Base-by-base conservation (phyloP, 148 eudicot genomes). In the Amaranthus hypochondriacus region DNA sequence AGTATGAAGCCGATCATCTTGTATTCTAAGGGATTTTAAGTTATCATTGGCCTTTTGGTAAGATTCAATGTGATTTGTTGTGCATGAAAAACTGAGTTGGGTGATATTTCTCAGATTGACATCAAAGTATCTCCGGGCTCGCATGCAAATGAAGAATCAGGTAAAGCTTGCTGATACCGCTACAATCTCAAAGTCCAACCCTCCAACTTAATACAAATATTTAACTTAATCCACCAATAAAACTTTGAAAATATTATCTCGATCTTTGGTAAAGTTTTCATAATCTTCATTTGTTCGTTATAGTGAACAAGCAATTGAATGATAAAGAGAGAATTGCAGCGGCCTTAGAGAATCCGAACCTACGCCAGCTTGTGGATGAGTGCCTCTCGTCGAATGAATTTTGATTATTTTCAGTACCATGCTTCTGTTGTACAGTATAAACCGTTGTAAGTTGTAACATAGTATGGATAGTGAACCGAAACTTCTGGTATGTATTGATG, bases 281-380 rank as follows among this genome's bases (percentile, higher is more conserved):
- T 46, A 15, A 43, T 6, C 46, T 47, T 14, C 6, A 46, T 48
- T 9, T 39, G 6, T 73, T 78, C 54, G 66, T 44, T 85, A 79
- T 80, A 93, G 96, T 93, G 63, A 91, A 93, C 76, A 93, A 93
- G 89, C 98, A 90, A 81, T 79, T 90, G 76, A 93, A 93, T 65
- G 98, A 93, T 73, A 93, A 91, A 80, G 98, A 93, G 81, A 86
- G 96, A 87, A 82, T 91, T 70, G 96, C 90, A 18, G 96, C 98
- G 56, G 98, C 96, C 6, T 68, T 93, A 73, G 95, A 93, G 82
- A 89, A 91, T 70, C 89, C 90, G 2, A 89, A 86, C 77, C 89
- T 91, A 72, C 87, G 90, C 73, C 94, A 91, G 76, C 96, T 90
- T 39, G 96, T 91, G 44, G 91, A 93, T 4, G 94, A 91, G 84